Base-by-base conservation (phyloP, 345 rosid genomes). In the Cardiospermum halicacabum region DNA sequence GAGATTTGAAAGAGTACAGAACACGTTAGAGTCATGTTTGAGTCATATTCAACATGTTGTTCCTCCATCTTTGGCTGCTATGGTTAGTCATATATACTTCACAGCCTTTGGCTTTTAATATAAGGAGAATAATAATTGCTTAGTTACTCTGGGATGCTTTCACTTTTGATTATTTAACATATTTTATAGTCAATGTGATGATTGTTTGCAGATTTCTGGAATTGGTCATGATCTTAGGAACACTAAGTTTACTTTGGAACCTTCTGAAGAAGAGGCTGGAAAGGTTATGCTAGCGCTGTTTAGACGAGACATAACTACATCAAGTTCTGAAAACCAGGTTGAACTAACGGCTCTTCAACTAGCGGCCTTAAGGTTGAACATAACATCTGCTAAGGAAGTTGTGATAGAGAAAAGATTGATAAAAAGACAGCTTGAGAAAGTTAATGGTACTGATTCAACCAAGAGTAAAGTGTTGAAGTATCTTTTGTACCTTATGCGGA, bases 251-350 rank as follows among this genome's bases (percentile, higher is more conserved):
- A 39, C 3, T 2, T 1, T 81, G 24, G 79, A 75, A 31, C 70
- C 79, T 24, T 60, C 77, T 8, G 86, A 81, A 65, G 66, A 53
- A 21, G 81, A 81, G 58, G 83, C 76, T 28, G 76, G 81, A 18
- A 58, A 65, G 56, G 65, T 42, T 53, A 12, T 78, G 12, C 58
- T 26, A 5, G 72, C 40, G 12, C 62, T 78, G 53, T 49, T 78
- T 57, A 39, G 27, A 42, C 49, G 28, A 42, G 77, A 48, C 50
- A 60, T 57, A 19, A 10, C 77, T 40, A 53, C 65, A 54, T 66
- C 81, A 36, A 31, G 39, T 45, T 42, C 72, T 49, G 3, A 30
- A 4, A 60, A 69, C 65, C 62, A 56, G 8, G 24, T 58, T n/a
- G 86, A 81, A 50, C 60, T 74, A 21, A 56, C 63, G 53, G 61